Evolutionary conservation across 1,139 yeast genomes (phyloP), one percentile per base, ranked within the genome.

Genomic region (Protomyces lactucae-debilis): DNA sequence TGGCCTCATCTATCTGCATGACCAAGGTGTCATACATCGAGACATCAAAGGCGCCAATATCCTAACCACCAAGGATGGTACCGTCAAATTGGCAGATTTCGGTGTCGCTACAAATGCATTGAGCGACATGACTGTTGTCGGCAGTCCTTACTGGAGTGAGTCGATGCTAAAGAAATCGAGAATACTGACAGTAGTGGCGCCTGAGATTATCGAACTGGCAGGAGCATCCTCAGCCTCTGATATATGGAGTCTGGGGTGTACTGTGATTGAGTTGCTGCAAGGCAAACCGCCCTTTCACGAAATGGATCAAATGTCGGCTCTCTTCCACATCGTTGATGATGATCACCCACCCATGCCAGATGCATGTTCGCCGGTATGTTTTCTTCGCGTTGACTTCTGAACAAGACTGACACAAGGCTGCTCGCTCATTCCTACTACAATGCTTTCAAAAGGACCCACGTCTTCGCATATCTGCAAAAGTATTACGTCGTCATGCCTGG

Each of bases 291-390:
- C 98, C 0, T 90, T 89, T 71, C 87, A 87, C 68, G 86, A 89
- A 60, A 77, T 87, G 65, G 85, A 86, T 66, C 89, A 91, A 32
- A 87, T 91, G 85, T 89, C 95, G 0, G 92, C 97, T 0, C 80
- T 93, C 69, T 96, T 89, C 77, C 96, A 97, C 0, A 90, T 92
- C 64, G 97, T 95, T 1, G 85, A 90, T 18, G 96, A 91, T 67
- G 86, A 84, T 9, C 84, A 83, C 69, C 93, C 95, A 1, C 90
- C 92, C 0, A 76, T 89, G 23, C 97, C 98, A 0, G 80, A 79
- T 52, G 81, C 78, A 45, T 76, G 83, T 6, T 80, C 89, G 1
- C 78, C 80, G 0, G 63, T 71, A 74, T 37, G 61, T 46, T 4
- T 48, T 12, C n/a, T 10, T 14, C 32, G 28, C 48, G 9, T 6